phyloP scores from a whole-genome alignment of 2,329 filamentous ascomycete species.

The Penicillium brevicompactum region DNA sequence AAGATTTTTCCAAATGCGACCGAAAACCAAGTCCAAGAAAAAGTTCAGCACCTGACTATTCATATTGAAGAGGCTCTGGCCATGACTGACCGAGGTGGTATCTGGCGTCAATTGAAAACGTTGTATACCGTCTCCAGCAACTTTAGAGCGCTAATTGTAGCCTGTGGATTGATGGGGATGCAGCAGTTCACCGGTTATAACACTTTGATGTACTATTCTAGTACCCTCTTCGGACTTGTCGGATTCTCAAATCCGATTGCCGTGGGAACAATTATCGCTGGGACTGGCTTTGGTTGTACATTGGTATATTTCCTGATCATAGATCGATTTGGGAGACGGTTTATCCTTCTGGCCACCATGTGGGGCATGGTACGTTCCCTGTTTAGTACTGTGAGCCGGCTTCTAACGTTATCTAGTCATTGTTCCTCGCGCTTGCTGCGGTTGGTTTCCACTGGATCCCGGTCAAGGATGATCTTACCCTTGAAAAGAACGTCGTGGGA shows the following conservation, averaged over 20 bases:
- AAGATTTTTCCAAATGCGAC: conserved; percentile 22
- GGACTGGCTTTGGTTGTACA: background rate
- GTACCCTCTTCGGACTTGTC: background rate
- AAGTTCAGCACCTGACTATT: background rate
- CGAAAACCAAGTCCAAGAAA: background rate
- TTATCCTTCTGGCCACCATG: background rate
- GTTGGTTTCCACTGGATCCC: conserved; percentile 2
- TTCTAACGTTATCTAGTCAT: background rate
- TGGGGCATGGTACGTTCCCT: background rate
- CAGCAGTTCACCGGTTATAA: conserved; percentile 1
- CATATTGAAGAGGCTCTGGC: background rate
- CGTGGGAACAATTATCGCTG: background rate
- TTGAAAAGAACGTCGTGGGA: background rate
- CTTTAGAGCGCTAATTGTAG: background rate
- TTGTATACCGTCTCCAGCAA: background rate
- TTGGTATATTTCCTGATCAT: background rate
- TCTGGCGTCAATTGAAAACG: background rate
- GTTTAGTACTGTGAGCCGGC: no score
- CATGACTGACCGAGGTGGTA: background rate
- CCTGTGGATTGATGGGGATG: background rate
- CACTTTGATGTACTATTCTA: background rate
- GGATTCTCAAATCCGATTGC: background rate
- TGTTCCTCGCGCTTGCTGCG: background rate
- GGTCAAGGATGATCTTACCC: background rate
- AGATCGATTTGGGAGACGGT: background rate